A percentile compares a stretch with the other conserved stretches of the same genome.
phyloP scores from a whole-genome alignment of 768 basidiomycete species.

The Vararia minispora region DNA sequence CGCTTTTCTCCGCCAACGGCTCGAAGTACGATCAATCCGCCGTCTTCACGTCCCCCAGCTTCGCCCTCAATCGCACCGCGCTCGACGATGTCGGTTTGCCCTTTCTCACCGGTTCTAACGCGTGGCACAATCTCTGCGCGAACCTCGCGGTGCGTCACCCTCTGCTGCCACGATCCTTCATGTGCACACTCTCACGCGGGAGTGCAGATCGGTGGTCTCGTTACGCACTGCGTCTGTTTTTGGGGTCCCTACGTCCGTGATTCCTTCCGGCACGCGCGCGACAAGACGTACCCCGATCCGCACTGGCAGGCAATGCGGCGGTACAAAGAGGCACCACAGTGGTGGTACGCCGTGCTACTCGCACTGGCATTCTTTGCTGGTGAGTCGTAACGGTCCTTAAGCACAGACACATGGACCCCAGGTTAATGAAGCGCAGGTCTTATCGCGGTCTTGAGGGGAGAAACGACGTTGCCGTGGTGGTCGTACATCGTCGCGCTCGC shows the following conservation, averaged over 20 bases:
- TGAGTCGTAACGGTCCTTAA: constrained; percentile 15
- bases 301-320: constrained; percentile 50
- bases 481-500: constrained; percentile 47
- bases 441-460: constrained; percentile 38
- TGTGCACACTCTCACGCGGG: not conserved
- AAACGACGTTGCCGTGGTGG: constrained; percentile 55
- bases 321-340: constrained; percentile 50
- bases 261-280: constrained; percentile 37
- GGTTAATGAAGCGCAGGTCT: constrained; percentile 6
- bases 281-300: constrained; percentile 39
- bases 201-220: constrained; percentile 45
- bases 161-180: not conserved
- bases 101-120: constrained; percentile 36
- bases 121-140: constrained; percentile 35
- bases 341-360: constrained; percentile 45
- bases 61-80: constrained; percentile 43
- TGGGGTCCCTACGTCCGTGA: constrained; percentile 41
- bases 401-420: not conserved
- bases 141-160: constrained; percentile 32
- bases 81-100: constrained; percentile 33
- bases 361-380: constrained; percentile 44
- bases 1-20: constrained; percentile 44
- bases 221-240: constrained; percentile 45
- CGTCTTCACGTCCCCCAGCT: constrained; percentile 37
- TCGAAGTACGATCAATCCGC: constrained; percentile 40